Conservation (phyloP, 345 rosid genomes). For the Mangifera indica region DNA sequence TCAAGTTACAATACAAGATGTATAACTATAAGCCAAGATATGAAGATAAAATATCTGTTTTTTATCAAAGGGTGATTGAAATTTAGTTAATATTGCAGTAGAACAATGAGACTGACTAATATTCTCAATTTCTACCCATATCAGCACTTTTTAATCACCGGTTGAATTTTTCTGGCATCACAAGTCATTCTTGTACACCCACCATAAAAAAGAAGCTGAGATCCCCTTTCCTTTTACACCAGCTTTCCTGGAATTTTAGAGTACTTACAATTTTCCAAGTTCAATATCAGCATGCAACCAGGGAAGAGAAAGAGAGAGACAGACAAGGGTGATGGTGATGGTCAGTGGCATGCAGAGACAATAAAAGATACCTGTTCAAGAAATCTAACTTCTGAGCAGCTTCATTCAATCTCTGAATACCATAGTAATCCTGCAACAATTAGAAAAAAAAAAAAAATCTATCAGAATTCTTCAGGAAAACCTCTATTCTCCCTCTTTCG, state of each 20-base stretch:
- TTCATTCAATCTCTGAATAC: slow-evolving; percentile 71
- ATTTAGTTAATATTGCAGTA: too few species aligned
- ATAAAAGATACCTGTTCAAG: slow-evolving; percentile 57
- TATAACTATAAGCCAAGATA: too few species aligned
- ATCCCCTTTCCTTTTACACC: background rate
- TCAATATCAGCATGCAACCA: background rate
- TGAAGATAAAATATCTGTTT: background rate
- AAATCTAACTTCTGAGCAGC: slow-evolving; percentile 72
- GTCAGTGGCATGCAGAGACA: background rate
- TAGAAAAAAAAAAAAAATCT: slow-evolving; percentile 7
- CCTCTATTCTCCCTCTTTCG: background rate
- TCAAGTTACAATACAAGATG: background rate
- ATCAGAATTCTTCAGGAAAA: slow-evolving; percentile 5
- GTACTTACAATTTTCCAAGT: too few species aligned
- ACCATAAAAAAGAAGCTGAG: background rate
- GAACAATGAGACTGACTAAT: too few species aligned
- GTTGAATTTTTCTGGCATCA: too few species aligned
- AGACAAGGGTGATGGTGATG: background rate
- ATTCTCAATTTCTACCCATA: too few species aligned
- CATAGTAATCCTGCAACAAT: slow-evolving; percentile 71
- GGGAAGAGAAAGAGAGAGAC: background rate
- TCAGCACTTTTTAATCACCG: too few species aligned
- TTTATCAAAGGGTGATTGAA: background rate
- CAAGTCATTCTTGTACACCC: too few species aligned
- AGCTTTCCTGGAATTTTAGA: background rate